phyloP scores from a whole-genome alignment of 768 basidiomycete species.

The Leccinum fibrillosum region DNA sequence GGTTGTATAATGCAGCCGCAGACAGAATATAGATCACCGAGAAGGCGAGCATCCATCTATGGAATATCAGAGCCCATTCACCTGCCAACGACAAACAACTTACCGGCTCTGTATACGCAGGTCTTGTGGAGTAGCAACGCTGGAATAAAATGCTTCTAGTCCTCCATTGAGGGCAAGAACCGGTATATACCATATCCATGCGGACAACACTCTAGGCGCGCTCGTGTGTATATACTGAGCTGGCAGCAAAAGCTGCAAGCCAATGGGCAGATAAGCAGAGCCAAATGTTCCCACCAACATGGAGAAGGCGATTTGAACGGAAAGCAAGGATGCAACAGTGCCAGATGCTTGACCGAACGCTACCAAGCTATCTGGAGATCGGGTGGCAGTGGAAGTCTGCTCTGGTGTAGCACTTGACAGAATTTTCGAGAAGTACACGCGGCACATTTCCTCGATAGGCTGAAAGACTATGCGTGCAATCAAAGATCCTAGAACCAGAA shows the following conservation, averaged over 20 bases:
- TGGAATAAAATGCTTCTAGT: slow-evolving; percentile 86
- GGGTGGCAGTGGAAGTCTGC: neutral
- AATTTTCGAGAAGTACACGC: slow-evolving; percentile 82
- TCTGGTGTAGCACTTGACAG: slow-evolving; percentile 32
- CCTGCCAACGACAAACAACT: slow-evolving; percentile 12
- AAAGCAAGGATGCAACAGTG: slow-evolving; percentile 58
- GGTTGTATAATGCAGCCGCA: slow-evolving; percentile 44
- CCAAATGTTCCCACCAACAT: slow-evolving; percentile 73
- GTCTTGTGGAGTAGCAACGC: slow-evolving; percentile 65
- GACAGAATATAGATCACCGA: slow-evolving; percentile 64
- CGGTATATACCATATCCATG: slow-evolving; percentile 89
- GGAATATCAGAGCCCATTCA: slow-evolving; percentile 1
- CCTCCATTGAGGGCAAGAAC: slow-evolving; percentile 87
- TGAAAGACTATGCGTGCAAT: slow-evolving; percentile 92
- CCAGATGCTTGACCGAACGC: slow-evolving; percentile 41
- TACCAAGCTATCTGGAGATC: neutral
- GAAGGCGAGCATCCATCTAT: slow-evolving; percentile 75
- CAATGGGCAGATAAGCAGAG: slow-evolving; percentile 67
- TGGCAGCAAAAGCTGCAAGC: slow-evolving; percentile 70
- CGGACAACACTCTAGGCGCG: slow-evolving; percentile 70
- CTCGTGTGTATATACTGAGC: slow-evolving; percentile 68
- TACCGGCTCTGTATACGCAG: slow-evolving; percentile 67
- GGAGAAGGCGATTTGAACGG: slow-evolving; percentile 62
- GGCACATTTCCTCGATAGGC: slow-evolving; percentile 90
- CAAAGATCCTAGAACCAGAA: slow-evolving; percentile 65